phyloP scores from a whole-genome alignment of 352 stramenopile genomes.

The Albugo laibachii region DNA sequence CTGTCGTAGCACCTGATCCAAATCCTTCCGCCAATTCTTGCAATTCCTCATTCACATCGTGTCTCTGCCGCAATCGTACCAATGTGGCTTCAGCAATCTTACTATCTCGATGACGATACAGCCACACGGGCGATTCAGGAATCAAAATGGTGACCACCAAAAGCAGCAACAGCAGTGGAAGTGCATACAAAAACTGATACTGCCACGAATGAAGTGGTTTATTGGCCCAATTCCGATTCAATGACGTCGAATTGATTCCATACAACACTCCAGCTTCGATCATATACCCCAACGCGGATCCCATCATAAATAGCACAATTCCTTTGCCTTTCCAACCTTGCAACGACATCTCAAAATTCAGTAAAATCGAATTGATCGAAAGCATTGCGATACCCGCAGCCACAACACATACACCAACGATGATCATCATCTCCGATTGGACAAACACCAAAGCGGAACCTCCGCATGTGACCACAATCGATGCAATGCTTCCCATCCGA shows the following conservation, averaged over 20 bases:
- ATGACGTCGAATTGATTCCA: slow-evolving; percentile 24
- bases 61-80: slow-evolving; percentile 41
- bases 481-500: slow-evolving; percentile 34
- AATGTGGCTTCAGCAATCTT: slow-evolving; percentile 31
- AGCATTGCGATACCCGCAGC: slow-evolving; percentile 40
- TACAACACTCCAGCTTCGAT: slow-evolving; percentile 34
- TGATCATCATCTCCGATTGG: slow-evolving; percentile 22
- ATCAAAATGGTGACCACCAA: slow-evolving; percentile 21
- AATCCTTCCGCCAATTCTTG: slow-evolving; percentile 18
- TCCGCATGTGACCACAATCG: slow-evolving; percentile 21
- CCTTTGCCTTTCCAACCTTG: slow-evolving; percentile 76
- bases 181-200: slow-evolving; percentile 29
- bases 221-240: slow-evolving; percentile 14
- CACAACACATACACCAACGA: slow-evolving; percentile 28
- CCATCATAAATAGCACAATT: slow-evolving; percentile 60
- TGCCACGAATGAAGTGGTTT: slow-evolving; percentile 38
- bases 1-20: slow-evolving; percentile 9
- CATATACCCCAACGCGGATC: slow-evolving; percentile 44
- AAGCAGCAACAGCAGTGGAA: slow-evolving; percentile 21
- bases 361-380: slow-evolving; percentile 55
- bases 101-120: slow-evolving; percentile 18
- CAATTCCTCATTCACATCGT: slow-evolving; percentile 32
- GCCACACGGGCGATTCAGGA: slow-evolving; percentile 65
- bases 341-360: slow-evolving; percentile 74
- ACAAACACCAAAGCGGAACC: slow-evolving; percentile 43